phyloP scores from a whole-genome alignment of 2,329 filamentous ascomycete species.

The Fusarium multiceps region DNA sequence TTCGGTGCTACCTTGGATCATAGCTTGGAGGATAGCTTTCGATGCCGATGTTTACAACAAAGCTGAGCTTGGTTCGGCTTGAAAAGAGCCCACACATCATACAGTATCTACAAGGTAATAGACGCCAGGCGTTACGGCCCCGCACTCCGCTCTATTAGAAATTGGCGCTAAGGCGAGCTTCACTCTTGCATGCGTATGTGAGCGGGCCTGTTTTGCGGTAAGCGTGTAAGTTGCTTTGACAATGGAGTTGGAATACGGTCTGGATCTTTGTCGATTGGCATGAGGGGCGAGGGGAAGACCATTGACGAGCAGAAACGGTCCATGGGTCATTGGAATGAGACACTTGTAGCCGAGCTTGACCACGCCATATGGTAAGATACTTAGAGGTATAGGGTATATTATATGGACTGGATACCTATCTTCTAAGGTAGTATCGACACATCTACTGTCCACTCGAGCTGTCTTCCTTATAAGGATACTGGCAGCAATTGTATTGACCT shows the following conservation, averaged over 20 bases:
- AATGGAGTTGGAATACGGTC: constrained; percentile 27
- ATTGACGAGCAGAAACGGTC: constrained; percentile 9
- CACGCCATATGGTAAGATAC: neutral
- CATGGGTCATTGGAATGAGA: constrained; percentile 20
- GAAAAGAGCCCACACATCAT: constrained; percentile 7
- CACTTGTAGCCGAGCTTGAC: constrained; percentile 2
- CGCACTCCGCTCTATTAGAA: constrained; percentile 32
- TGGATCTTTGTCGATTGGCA: constrained; percentile 20
- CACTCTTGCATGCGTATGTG: constrained; percentile 11
- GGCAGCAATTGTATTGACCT: neutral
- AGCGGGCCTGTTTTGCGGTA: constrained; percentile 9
- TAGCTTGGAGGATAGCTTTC: neutral
- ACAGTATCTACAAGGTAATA: neutral
- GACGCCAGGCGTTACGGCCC: constrained; percentile 32
- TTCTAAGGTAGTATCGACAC: neutral
- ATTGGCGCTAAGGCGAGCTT: constrained; percentile 31
- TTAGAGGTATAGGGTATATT: neutral
- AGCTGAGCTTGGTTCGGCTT: constrained; percentile 9
- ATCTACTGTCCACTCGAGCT: neutral
- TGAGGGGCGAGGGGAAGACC: neutral
- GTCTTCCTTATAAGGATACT: neutral
- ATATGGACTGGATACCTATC: neutral
- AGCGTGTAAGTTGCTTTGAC: constrained; percentile 25
- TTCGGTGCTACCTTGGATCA: neutral
- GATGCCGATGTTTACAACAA: constrained; percentile 1